These are phyloP conservation scores for Mycena citricolor DNA, from an alignment of 1,284 basidiomycete species.

Conservation along the genomic window DNA sequence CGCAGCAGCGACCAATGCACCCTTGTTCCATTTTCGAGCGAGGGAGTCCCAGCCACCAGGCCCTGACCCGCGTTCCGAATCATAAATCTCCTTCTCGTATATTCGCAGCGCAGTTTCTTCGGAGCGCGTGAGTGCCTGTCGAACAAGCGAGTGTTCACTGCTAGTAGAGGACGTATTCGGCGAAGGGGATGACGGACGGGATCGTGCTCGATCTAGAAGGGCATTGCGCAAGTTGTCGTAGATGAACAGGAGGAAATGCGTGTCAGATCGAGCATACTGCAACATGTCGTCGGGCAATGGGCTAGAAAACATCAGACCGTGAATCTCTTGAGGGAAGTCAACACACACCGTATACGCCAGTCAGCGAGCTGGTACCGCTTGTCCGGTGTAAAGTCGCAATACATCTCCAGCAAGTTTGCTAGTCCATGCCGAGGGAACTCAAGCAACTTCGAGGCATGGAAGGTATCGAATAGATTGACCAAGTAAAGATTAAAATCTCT, in stretches of 20 bases:
- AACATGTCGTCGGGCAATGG: constrained; percentile 90
- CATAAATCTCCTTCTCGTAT: constrained; percentile 70
- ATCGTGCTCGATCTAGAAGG: constrained; percentile 65
- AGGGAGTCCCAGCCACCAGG: constrained; percentile 74
- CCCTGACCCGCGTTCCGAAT: constrained; percentile 63
- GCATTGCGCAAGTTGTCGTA: constrained; percentile 92
- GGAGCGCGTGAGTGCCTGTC: constrained; percentile 64
- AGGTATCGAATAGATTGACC: constrained; percentile 96
- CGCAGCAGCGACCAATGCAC: constrained; percentile 43
- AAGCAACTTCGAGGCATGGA: constrained; percentile 89
- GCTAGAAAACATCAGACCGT: constrained; percentile 35
- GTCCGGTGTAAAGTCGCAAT: constrained; percentile 90
- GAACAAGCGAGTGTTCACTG: constrained; percentile 19
- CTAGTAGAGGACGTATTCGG: constrained; percentile 23
- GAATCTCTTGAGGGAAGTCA: background rate
- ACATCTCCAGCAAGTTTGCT: constrained; percentile 84
- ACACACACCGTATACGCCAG: constrained; percentile 83
- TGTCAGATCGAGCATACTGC: constrained; percentile 91
- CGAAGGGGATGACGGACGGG: constrained; percentile 41
- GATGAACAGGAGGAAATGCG: constrained; percentile 91
- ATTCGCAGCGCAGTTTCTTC: constrained; percentile 71
- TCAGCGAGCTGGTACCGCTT: constrained; percentile 96
- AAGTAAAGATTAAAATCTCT: constrained; percentile 93
- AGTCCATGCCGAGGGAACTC: constrained; percentile 85
- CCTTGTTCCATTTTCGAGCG: constrained; percentile 79